Evolutionary conservation across 768 basidiomycete genomes (phyloP).

Genomic region (Austroboletus festivus): DNA sequence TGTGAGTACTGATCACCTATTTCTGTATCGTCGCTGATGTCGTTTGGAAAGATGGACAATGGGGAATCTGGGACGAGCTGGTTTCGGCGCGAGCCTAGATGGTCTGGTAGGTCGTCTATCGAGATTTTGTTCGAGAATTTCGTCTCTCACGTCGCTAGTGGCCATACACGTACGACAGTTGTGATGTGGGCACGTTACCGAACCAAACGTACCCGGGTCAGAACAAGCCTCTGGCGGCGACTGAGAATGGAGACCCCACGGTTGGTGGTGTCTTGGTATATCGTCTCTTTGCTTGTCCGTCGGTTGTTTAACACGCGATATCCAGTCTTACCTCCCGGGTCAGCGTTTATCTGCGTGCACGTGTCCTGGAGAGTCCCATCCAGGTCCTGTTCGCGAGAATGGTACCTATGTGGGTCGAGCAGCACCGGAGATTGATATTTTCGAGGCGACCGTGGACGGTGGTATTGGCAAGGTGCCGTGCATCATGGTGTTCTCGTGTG

Average conservation of each 20-base stretch:
- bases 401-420: constrained; percentile 50
- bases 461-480: constrained; percentile 34
- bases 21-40: constrained; percentile 6
- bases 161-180: constrained; percentile 55
- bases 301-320: constrained; percentile 1
- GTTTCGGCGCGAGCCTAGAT: constrained; percentile 56
- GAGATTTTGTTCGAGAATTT: background rate
- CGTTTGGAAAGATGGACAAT: constrained; percentile 43
- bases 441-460: constrained; percentile 44
- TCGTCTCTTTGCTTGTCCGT: background rate
- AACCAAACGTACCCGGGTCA: constrained; percentile 62
- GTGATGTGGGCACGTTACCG: constrained; percentile 74
- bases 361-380: constrained; percentile 54
- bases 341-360: constrained; percentile 59
- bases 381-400: constrained; percentile 48
- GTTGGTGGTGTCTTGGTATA: constrained; percentile 26
- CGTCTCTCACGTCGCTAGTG: constrained; percentile 32
- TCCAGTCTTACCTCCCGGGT: constrained; percentile 48
- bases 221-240: constrained; percentile 43
- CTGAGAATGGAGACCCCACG: constrained; percentile 36
- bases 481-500: background rate
- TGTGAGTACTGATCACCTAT: constrained; percentile 26
- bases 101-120: constrained; percentile 50
- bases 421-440: constrained; percentile 60
- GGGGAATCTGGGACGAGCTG: constrained; percentile 51